Evolutionary conservation across 139 green algal species (phyloP).

Genomic region (Chlamydomonas incerta): DNA sequence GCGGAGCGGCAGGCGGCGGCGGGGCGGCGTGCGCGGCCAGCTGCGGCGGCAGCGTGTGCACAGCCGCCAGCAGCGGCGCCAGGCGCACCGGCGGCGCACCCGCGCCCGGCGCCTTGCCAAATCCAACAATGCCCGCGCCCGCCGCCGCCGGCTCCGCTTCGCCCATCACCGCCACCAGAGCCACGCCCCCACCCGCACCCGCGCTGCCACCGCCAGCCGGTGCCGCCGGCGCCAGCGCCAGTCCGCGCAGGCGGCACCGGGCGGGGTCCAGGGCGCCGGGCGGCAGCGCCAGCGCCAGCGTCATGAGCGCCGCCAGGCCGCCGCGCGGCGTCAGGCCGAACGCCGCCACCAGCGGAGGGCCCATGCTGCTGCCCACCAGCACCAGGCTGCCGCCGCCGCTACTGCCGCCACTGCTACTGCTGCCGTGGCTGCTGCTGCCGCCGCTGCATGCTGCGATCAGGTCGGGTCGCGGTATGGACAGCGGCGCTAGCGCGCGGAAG

Average conservation of each 20-base stretch:
- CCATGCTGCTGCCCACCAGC: constrained; percentile 18
- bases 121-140: not conserved
- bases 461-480: constrained; percentile 20
- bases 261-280: not conserved
- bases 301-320: not conserved
- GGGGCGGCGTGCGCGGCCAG: not conserved
- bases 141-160: constrained; percentile 6
- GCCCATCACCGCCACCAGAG: constrained; percentile 22
- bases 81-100: not conserved
- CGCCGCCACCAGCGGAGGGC: not conserved
- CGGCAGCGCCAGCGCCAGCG: not conserved
- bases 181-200: too few relatives aligned
- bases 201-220: not conserved
- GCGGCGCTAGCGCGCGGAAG: not conserved
- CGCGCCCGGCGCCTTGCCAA: not conserved
- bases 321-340: not conserved
- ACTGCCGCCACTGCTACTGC: too few relatives aligned
- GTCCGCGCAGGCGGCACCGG: not conserved
- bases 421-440: too few relatives aligned
- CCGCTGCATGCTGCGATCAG: not conserved
- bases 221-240: constrained; percentile 2
- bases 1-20: not conserved
- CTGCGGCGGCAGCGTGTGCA: constrained; percentile 10
- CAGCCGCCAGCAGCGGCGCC: not conserved
- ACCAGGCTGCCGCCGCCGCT: not conserved